A percentile compares a stretch with the other conserved stretches of the same genome.
phyloP scores from a whole-genome alignment of 768 basidiomycete genomes.

The Mycena venus region DNA sequence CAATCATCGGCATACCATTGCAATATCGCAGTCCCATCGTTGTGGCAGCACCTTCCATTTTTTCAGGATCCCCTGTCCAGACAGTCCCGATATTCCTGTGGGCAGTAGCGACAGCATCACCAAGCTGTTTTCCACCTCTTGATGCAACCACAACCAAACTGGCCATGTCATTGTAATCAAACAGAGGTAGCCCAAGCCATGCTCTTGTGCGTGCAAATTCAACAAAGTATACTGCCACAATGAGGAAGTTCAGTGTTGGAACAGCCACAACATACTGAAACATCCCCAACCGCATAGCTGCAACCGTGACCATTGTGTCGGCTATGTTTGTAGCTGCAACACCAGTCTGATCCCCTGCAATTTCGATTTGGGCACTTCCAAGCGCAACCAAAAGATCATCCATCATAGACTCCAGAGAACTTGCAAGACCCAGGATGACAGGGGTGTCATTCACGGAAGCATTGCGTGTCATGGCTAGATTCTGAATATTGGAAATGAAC shows the following conservation, averaged over 20 bases:
- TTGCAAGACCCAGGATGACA: not conserved
- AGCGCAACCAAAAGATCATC: not conserved
- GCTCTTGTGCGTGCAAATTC: not conserved
- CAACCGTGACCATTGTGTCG: not conserved
- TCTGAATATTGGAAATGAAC: not conserved
- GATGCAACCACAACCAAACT: not conserved
- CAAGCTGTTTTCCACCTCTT: not conserved
- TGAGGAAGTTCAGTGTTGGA: conserved; percentile 3
- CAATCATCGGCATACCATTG: not conserved
- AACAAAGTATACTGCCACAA: not conserved
- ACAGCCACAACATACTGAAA: not conserved
- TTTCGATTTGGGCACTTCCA: not conserved
- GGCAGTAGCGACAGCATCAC: not conserved
- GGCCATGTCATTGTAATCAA: not conserved
- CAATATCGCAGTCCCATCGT: not conserved
- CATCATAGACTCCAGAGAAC: not conserved
- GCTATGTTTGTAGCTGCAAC: not conserved
- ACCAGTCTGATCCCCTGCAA: not conserved
- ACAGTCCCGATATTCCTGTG: not conserved
- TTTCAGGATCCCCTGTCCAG: not conserved
- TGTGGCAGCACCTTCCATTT: not conserved
- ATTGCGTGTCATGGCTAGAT: not conserved
- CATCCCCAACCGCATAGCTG: not conserved
- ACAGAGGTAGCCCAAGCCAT: not conserved
- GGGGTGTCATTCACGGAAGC: not conserved